Evolutionary conservation across 495 filamentous ascomycete species (phyloP).

Genomic region (Pseudoneurospora amorphoporcata): DNA sequence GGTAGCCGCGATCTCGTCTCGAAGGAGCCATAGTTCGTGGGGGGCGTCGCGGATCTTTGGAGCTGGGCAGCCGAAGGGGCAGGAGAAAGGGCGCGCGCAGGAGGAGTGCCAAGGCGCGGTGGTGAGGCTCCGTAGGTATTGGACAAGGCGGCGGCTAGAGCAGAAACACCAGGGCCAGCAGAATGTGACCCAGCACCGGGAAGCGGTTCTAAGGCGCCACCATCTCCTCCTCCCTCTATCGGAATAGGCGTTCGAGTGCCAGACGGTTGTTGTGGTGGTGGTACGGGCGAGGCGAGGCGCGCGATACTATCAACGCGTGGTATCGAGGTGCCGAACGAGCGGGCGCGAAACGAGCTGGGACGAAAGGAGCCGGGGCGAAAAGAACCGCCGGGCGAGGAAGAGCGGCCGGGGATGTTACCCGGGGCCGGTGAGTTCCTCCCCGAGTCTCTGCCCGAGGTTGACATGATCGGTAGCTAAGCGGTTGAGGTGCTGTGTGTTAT

Average conservation of each 20-base stretch:
- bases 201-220: slow-evolving; percentile 36
- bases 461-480: slow-evolving; percentile 20
- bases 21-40: slow-evolving; percentile 70
- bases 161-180: slow-evolving; percentile 62
- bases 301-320: slow-evolving; percentile 59
- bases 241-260: slow-evolving; percentile 36
- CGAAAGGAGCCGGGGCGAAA: slow-evolving; percentile 27
- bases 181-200: slow-evolving; percentile 38
- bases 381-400: slow-evolving; percentile 31
- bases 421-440: slow-evolving; percentile 25
- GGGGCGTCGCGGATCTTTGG: slow-evolving; percentile 37
- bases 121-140: slow-evolving; percentile 52
- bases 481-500: background rate
- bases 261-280: slow-evolving; percentile 25
- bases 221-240: slow-evolving; percentile 14
- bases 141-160: slow-evolving; percentile 65
- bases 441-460: slow-evolving; percentile 16
- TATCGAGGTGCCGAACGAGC: slow-evolving; percentile 32
- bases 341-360: slow-evolving; percentile 32
- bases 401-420: slow-evolving; percentile 1
- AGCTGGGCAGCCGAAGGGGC: slow-evolving; percentile 32
- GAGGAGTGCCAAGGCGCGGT: slow-evolving; percentile 49
- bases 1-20: slow-evolving; percentile 45
- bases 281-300: slow-evolving; percentile 60
- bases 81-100: slow-evolving; percentile 43